phyloP scores from a whole-genome alignment of 2,329 filamentous ascomycete species.

The Beauveria sp. region DNA sequence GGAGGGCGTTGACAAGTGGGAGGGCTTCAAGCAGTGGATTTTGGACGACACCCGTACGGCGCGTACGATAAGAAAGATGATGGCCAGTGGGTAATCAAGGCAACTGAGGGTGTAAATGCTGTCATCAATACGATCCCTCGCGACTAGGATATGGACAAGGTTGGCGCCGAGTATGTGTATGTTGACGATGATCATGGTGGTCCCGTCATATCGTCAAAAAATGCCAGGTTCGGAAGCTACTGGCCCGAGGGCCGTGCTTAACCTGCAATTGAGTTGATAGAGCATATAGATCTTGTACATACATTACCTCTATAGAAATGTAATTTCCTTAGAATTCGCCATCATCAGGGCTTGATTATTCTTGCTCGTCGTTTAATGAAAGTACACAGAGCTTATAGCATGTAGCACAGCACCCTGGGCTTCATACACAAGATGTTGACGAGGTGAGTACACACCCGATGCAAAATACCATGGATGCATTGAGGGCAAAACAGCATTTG shows the following conservation, averaged over 20 bases:
- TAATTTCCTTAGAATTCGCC: no score
- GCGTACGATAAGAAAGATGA: conserved; percentile 10
- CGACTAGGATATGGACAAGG: conserved; percentile 17
- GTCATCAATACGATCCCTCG: conserved; percentile 17
- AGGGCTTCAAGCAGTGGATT: conserved; percentile 20
- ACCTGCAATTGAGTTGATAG: neutral
- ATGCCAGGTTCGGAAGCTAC: conserved; percentile 21
- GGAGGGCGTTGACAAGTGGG: conserved; percentile 18
- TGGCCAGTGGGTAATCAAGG: conserved; percentile 18
- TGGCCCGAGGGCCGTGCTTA: conserved; percentile 8
- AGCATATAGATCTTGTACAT: neutral
- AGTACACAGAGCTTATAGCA: neutral
- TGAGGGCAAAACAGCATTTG: neutral
- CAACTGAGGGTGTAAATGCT: conserved; percentile 17
- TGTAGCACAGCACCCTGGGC: neutral
- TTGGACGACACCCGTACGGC: conserved; percentile 17
- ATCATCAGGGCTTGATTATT: no score
- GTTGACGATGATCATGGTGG: conserved; percentile 20
- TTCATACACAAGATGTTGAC: neutral
- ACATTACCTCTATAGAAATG: neutral
- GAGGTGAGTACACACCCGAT: neutral
- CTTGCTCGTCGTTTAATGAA: neutral
- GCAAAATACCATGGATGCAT: neutral
- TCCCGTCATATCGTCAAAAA: conserved; percentile 19
- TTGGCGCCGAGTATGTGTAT: conserved; percentile 19